Percentiles rank a stretch among this genome's conserved stretches.
Conservation (phyloP, 306 rosid species). For the Cicer pinnatifidum region DNA sequence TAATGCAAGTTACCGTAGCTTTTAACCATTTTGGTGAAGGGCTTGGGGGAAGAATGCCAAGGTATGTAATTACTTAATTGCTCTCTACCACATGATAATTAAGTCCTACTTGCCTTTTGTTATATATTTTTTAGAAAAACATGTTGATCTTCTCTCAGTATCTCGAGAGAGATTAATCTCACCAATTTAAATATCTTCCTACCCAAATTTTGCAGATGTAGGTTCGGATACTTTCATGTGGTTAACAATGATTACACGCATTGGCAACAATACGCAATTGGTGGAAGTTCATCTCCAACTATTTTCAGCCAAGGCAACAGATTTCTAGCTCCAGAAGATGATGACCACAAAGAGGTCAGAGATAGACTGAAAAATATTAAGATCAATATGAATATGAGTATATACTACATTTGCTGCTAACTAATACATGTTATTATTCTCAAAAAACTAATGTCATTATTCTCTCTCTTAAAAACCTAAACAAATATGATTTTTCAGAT, state of each 20-base stretch:
- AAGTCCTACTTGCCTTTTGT: neutral
- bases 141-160: neutral
- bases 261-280: constrained; percentile 90
- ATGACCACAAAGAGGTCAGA: constrained; percentile 70
- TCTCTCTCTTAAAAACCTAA: no score
- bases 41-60: constrained; percentile 74
- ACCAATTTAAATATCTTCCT: neutral
- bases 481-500: constrained; percentile 47
- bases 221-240: constrained; percentile 87
- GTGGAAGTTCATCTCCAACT: constrained; percentile 88
- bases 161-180: neutral
- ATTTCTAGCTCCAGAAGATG: constrained; percentile 73
- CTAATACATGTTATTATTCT: neutral
- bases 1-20: constrained; percentile 62
- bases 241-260: constrained; percentile 87
- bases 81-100: neutral
- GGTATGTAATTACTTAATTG: constrained; percentile 24
- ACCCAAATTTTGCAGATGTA: constrained; percentile 55
- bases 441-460: no score
- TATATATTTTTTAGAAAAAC: neutral
- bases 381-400: neutral
- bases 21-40: constrained; percentile 95
- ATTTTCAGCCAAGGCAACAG: constrained; percentile 90
- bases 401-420: neutral
- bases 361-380: neutral